Evolutionary conservation across 352 stramenopile species (phyloP).

Genomic region (Globisporangium heterothallicum): DNA sequence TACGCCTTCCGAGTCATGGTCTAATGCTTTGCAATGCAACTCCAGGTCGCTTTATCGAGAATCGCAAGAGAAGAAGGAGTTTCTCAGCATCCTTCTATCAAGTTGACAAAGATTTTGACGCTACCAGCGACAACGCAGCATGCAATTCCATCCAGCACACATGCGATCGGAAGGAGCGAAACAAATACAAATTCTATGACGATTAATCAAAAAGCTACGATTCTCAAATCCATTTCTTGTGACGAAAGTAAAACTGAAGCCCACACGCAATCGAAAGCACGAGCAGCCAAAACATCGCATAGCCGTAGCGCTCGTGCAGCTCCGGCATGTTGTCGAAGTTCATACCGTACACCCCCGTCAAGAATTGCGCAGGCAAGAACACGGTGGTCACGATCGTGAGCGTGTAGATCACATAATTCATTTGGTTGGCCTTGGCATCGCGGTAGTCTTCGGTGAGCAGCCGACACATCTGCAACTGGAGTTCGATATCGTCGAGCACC

Average conservation of each 20-base stretch:
- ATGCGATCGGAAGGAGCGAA: background rate
- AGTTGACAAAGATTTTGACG: background rate
- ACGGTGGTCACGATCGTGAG: conserved; percentile 87
- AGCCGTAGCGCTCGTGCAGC: conserved; percentile 75
- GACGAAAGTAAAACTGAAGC: conserved; percentile 77
- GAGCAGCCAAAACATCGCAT: conserved; percentile 78
- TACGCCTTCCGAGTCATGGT: too few relatives aligned
- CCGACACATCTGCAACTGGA: conserved; percentile 76
- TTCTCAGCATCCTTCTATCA: conserved; percentile 27
- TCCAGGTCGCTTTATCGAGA: conserved; percentile 59
- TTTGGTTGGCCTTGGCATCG: conserved; percentile 77
- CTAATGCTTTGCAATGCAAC: conserved; percentile 1
- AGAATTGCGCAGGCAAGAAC: conserved; percentile 83
- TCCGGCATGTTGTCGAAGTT: conserved; percentile 90
- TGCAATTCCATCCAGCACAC: too few relatives aligned
- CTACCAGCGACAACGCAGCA: too few relatives aligned
- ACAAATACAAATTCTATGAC: conserved; percentile 9
- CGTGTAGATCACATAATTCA: conserved; percentile 90
- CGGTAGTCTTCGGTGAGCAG: conserved; percentile 79
- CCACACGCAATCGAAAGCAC: conserved; percentile 58
- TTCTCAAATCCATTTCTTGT: conserved; percentile 79
- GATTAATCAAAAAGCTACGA: background rate
- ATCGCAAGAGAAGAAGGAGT: conserved; percentile 41
- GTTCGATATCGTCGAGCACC: conserved; percentile 77
- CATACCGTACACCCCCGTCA: conserved; percentile 88